Evolutionary conservation across 1,284 basidiomycete species (phyloP).

Genomic region (Vanrija pseudolonga): DNA sequence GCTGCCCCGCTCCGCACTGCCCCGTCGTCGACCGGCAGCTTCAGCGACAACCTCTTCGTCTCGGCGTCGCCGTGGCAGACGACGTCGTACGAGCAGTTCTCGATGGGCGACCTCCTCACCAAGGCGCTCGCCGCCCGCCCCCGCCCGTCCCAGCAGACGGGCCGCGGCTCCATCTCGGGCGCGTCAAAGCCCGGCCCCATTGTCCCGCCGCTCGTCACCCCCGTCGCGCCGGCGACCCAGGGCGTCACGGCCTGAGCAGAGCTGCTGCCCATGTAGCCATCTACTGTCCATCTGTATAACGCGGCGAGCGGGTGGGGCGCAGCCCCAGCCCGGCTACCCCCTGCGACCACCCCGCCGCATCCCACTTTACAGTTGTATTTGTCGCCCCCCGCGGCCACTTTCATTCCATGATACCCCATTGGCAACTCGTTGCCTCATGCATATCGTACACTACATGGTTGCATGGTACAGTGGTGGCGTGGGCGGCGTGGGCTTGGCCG

Average conservation of each 20-base stretch:
- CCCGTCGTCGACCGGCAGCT: neutral
- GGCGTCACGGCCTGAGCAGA: conserved; percentile 11
- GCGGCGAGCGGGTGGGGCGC: neutral
- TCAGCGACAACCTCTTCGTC: conserved; percentile 1
- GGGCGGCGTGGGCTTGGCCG: too few species aligned
- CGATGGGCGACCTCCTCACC: conserved; percentile 36
- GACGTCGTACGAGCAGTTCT: conserved; percentile 27
- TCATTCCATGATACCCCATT: too few species aligned
- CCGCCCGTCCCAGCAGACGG: conserved; percentile 2
- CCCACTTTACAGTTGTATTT: too few species aligned
- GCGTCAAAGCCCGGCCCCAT: conserved; percentile 12
- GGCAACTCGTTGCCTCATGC: too few species aligned
- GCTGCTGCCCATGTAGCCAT: too few species aligned
- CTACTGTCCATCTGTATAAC: neutral
- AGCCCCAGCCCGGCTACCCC: neutral
- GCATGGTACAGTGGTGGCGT: too few species aligned
- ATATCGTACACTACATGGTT: too few species aligned
- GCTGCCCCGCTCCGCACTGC: neutral
- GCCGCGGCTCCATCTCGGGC: neutral
- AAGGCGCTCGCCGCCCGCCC: conserved; percentile 38
- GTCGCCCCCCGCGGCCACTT: too few species aligned
- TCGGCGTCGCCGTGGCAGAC: conserved; percentile 20
- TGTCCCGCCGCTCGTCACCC: conserved; percentile 1
- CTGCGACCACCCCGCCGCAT: too few species aligned
- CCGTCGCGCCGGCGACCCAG: neutral